phyloP scores from a whole-genome alignment of 202 grass and related monocot genomes.

The Bolboschoenoplectus hybrid region DNA sequence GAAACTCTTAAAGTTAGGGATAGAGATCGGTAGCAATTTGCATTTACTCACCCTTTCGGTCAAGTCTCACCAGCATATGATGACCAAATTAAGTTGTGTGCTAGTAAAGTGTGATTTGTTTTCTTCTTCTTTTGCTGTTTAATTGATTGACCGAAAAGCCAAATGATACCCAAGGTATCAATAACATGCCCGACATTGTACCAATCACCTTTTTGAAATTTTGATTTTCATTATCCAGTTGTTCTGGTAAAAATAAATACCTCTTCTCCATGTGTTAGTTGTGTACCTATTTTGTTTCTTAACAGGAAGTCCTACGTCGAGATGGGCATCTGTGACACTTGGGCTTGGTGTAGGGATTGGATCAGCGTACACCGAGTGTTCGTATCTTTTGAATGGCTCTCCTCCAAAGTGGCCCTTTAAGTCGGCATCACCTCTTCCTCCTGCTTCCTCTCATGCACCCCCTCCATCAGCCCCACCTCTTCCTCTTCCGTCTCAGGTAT shows the following conservation, averaged over 20 bases:
- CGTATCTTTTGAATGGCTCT: constrained; percentile 77
- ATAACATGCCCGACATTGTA: background rate
- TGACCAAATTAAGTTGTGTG: background rate
- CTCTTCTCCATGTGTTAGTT: constrained; percentile 23
- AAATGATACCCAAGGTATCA: constrained; percentile 1
- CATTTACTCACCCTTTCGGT: background rate
- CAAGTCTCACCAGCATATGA: background rate
- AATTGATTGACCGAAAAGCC: background rate
- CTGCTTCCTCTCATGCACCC: constrained; percentile 24
- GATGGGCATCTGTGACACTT: constrained; percentile 93
- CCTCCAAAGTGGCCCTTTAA: constrained; percentile 69
- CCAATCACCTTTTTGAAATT: background rate
- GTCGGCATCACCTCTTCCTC: constrained; percentile 44
- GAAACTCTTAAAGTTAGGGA: background rate
- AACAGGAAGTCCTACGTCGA: constrained; percentile 82
- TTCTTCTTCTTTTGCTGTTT: background rate
- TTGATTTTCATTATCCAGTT: background rate
- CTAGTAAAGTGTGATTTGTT: constrained; percentile 1
- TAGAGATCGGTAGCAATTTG: background rate
- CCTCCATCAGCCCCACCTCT: constrained; percentile 5
- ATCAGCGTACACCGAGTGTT: constrained; percentile 88
- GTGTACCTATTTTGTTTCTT: constrained; percentile 30
- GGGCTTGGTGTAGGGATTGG: constrained; percentile 91
- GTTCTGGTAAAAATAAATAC: background rate
- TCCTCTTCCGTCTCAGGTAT: constrained; percentile 48